phyloP scores from a whole-genome alignment of 116 monocot species.

The Zostera marina region DNA sequence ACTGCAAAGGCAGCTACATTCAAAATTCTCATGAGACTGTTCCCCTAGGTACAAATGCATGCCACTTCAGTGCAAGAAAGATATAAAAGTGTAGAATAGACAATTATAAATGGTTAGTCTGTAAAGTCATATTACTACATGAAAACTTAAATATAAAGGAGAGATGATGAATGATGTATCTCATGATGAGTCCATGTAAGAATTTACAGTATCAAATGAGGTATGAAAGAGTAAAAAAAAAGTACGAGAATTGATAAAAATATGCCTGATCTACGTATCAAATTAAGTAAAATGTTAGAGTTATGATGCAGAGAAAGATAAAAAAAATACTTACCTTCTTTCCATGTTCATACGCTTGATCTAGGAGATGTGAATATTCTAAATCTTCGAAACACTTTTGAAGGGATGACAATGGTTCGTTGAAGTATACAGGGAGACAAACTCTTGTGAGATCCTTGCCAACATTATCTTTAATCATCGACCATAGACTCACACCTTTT shows the following conservation, averaged over 20 bases:
- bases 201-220: too few species aligned
- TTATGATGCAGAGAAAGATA: not conserved
- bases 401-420: slow-evolving; percentile 90
- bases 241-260: too few species aligned
- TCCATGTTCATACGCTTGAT: slow-evolving; percentile 67
- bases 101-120: too few species aligned
- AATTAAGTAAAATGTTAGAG: not conserved
- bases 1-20: slow-evolving; percentile 97
- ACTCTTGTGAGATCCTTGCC: slow-evolving; percentile 92
- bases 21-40: slow-evolving; percentile 91
- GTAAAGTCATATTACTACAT: too few species aligned
- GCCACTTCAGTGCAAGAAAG: slow-evolving; percentile 2
- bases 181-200: too few species aligned
- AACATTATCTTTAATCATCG: slow-evolving; percentile 83
- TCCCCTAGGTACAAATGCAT: slow-evolving; percentile 35
- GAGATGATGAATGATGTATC: too few species aligned
- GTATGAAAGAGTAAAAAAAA: too few species aligned
- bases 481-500: slow-evolving; percentile 81
- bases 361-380: slow-evolving; percentile 85
- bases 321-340: slow-evolving; percentile 31
- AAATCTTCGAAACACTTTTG: slow-evolving; percentile 95
- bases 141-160: too few species aligned
- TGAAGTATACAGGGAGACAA: slow-evolving; percentile 95
- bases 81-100: not conserved
- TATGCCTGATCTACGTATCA: too few species aligned